These are phyloP conservation scores for Sclerotinia sclerotiorum DNA, from an alignment of 2,329 filamentous ascomycete genomes.

Conservation along the genomic window DNA sequence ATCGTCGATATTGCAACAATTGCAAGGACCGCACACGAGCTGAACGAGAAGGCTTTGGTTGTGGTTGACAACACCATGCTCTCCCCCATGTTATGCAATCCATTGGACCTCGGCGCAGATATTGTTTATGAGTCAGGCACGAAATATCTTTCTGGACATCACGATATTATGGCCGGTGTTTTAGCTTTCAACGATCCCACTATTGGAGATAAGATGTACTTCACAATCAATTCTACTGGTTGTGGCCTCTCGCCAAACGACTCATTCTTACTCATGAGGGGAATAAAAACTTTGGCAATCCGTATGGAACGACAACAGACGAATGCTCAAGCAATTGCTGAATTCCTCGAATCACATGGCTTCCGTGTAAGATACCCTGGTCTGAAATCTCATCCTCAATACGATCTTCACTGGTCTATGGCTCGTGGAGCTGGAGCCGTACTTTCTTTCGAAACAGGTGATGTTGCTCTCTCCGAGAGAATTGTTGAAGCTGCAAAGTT, in stretches of 20 bases:
- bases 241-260: slow-evolving; percentile 95
- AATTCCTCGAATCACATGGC: slow-evolving; percentile 85
- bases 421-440: slow-evolving; percentile 92
- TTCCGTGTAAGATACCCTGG: slow-evolving; percentile 96
- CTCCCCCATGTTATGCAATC: slow-evolving; percentile 89
- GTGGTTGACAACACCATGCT: slow-evolving; percentile 99
- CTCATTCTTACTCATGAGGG: slow-evolving; percentile 91
- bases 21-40: slow-evolving; percentile 70
- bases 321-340: slow-evolving; percentile 86
- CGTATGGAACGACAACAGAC: slow-evolving; percentile 98
- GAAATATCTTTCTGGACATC: slow-evolving; percentile 96
- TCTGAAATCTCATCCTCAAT: slow-evolving; percentile 91
- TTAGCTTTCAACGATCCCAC: slow-evolving; percentile 83
- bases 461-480: slow-evolving; percentile 76
- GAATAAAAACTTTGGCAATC: slow-evolving; percentile 93
- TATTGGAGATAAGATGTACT: slow-evolving; percentile 87
- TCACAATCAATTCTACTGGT: slow-evolving; percentile 94
- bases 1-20: slow-evolving; percentile 89
- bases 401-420: slow-evolving; percentile 94
- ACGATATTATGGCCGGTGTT: slow-evolving; percentile 98
- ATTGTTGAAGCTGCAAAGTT: slow-evolving; percentile 91
- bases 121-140: slow-evolving; percentile 97
- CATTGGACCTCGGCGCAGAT: slow-evolving; percentile 89
- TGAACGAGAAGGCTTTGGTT: slow-evolving; percentile 76
- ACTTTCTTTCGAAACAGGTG: slow-evolving; percentile 92